phyloP scores from a whole-genome alignment of 441 rosid species.

The Rhodomyrtus psidioides region DNA sequence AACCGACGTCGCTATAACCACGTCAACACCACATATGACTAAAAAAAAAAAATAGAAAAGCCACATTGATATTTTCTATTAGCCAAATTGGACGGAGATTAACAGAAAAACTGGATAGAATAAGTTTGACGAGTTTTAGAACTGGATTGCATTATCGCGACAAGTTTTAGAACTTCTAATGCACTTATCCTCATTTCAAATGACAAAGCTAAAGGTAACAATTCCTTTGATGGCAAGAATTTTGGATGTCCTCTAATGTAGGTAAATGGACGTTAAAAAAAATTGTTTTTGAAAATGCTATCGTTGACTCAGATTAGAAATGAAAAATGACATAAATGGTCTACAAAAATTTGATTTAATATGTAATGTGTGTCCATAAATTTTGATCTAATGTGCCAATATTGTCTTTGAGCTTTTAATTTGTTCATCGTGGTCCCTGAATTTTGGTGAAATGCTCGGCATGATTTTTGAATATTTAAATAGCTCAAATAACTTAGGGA shows the following conservation, averaged over 20 bases:
- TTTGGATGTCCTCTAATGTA: not conserved
- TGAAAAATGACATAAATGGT: not conserved
- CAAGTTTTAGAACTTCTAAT: too few relatives aligned
- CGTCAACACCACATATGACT: too few relatives aligned
- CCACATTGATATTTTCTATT: too few relatives aligned
- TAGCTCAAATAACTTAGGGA: fast-evolving
- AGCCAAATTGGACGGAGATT: too few relatives aligned
- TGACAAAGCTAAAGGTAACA: not conserved
- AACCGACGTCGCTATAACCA: too few relatives aligned
- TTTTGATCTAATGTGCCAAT: not conserved
- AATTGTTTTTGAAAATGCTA: not conserved
- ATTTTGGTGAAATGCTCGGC: too few relatives aligned
- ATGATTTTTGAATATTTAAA: not conserved
- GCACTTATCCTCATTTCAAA: not conserved
- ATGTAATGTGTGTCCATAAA: not conserved
- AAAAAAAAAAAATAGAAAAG: too few relatives aligned
- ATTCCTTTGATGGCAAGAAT: not conserved
- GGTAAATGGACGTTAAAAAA: not conserved
- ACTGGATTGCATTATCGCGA: too few relatives aligned
- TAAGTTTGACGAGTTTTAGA: too few relatives aligned
- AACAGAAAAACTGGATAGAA: too few relatives aligned
- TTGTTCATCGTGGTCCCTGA: too few relatives aligned
- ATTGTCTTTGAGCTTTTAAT: too few relatives aligned
- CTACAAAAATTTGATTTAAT: fast-evolving
- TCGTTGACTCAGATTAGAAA: not conserved